Base-by-base conservation (phyloP, 1,139 yeast species). In the Lodderomyces jiufengensis region DNA sequence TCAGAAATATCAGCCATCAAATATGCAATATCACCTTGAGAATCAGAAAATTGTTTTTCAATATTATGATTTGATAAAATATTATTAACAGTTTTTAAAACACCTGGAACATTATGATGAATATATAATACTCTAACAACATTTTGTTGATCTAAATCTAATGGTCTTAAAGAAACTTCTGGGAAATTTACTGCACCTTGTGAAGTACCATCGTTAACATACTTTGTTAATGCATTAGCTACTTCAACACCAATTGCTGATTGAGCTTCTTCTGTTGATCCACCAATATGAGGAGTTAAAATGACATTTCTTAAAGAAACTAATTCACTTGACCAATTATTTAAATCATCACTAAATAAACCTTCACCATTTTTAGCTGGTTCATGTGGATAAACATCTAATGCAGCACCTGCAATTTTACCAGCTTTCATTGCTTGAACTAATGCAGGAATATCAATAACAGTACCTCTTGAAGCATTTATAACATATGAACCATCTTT, bases 91-190 rank as follows among this genome's bases (percentile, higher is more conserved):
- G 96, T 88, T 63, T 88, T 85, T 76, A 92, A 76, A 40, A 94
- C 99, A 78, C 99, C 99, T 26, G 99, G 98, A 52, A 94, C 97
- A 66, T 92, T 92, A 65, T 86, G 94, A 70, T 92, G 98, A 58
- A 90, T 86, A 67, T 92, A 92, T 55, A 94, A 74, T 29, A 92
- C 96, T 71, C 98, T 86, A 49, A 90, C 97, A 34, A 82, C 76
- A 59, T 84, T 76, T 55, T 84, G 81, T 66, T 87, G 95, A 55
- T 88, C 97, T 60, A 84, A 76, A 58, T 87, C 86, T 50, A 90
- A 74, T 23, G 92, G 84, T 70, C 97, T 85, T 55, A 92, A 74
- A 15, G 92, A 71, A 49, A 94, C 97, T 70, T 94, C 98, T 54
- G 99, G 98, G 95, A 94, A 90, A 74, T 92, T 92, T 44, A 92